Evolutionary conservation across 2,329 filamentous ascomycete species (phyloP).

Genomic region (Amphichorda felina): DNA sequence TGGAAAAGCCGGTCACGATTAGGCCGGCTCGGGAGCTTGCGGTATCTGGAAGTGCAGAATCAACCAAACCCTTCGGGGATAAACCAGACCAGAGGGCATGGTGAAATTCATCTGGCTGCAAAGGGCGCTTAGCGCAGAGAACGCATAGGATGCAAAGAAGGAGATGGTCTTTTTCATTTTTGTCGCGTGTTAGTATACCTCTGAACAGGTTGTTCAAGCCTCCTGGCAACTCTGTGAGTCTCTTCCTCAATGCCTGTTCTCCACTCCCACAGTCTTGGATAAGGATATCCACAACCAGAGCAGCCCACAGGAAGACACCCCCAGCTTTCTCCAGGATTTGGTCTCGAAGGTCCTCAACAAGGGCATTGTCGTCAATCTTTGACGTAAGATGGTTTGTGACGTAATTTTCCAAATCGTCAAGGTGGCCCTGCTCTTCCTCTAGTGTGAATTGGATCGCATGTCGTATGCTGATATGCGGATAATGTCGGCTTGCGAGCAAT

Average conservation of each 20-base stretch:
- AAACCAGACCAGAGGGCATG: constrained; percentile 4
- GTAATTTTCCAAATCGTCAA: too few species aligned
- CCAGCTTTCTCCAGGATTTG: constrained; percentile 21
- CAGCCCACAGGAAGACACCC: constrained; percentile 12
- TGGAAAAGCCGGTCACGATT: constrained; percentile 27
- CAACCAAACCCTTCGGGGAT: neutral
- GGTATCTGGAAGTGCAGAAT: neutral
- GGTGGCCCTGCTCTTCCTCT: too few species aligned
- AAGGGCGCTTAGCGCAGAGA: constrained; percentile 30
- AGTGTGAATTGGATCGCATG: too few species aligned
- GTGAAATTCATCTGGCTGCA: constrained; percentile 32
- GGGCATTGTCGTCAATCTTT: constrained; percentile 12
- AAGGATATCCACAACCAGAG: constrained; percentile 22
- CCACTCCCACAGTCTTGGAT: constrained; percentile 18
- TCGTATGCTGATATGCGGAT: too few species aligned
- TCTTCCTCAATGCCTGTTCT: constrained; percentile 9
- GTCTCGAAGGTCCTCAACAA: constrained; percentile 12
- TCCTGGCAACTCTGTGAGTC: constrained; percentile 20
- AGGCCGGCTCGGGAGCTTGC: constrained; percentile 11
- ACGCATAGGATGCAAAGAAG: constrained; percentile 38
- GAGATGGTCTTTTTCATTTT: constrained; percentile 23
- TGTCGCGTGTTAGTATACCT: constrained; percentile 36
- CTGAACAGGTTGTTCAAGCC: constrained; percentile 35
- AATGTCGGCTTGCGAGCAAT: too few species aligned
- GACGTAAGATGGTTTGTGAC: constrained; percentile 6